phyloP scores from a whole-genome alignment of 208 protist species.

The Naegleria fowleri region DNA sequence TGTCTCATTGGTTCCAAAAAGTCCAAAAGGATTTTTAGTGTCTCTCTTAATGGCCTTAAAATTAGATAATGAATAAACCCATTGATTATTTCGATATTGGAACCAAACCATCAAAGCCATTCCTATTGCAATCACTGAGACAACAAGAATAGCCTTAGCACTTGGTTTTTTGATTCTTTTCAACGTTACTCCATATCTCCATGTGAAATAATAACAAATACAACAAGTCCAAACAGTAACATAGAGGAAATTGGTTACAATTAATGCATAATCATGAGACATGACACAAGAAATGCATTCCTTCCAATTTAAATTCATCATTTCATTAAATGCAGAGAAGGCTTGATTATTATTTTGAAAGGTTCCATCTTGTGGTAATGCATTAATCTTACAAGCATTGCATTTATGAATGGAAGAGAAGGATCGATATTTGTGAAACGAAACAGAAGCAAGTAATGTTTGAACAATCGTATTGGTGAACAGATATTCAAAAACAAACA shows the following conservation, averaged over 20 bases:
- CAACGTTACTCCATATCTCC: constrained; percentile 14
- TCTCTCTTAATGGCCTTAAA: neutral
- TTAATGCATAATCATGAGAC: neutral
- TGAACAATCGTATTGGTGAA: neutral
- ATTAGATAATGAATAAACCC: constrained; percentile 7
- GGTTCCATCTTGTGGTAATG: neutral
- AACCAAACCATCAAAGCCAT: neutral
- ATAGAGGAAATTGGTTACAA: neutral
- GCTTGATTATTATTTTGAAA: neutral
- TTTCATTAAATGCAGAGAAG: neutral
- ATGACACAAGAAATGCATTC: neutral
- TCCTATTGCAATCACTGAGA: neutral
- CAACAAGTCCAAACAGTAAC: neutral
- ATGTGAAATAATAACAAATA: neutral
- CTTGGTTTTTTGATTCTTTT: neutral
- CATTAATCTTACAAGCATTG: neutral
- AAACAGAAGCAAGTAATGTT: neutral
- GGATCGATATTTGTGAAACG: neutral
- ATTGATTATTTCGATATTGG: neutral
- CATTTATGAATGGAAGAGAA: neutral
- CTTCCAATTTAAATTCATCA: neutral
- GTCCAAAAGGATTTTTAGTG: neutral
- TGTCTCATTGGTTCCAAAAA: neutral
- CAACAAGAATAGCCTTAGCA: neutral
- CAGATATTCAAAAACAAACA: constrained; percentile 5